phyloP scores from a whole-genome alignment of 768 basidiomycete species.

The Boletus insuetus region DNA sequence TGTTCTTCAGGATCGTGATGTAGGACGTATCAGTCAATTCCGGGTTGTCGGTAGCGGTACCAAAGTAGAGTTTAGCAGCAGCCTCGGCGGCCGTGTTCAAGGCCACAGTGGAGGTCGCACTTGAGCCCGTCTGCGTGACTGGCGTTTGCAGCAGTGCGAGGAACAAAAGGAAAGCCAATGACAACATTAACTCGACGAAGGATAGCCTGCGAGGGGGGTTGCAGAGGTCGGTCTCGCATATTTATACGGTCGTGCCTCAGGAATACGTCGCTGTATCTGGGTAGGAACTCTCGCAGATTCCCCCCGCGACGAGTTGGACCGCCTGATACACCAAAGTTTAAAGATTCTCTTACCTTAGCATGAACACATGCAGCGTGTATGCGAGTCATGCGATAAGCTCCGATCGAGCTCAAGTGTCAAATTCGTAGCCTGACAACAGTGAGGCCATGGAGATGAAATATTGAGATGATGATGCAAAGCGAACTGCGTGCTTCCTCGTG shows the following conservation, averaged over 20 bases:
- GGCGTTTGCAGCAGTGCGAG: constrained; percentile 2
- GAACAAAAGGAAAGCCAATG: constrained; percentile 2
- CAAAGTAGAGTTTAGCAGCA: constrained; percentile 46
- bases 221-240: not conserved
- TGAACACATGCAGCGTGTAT: too few relatives aligned
- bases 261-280: not conserved
- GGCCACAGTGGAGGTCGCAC: not conserved
- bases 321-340: too few relatives aligned
- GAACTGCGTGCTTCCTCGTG: too few relatives aligned
- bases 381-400: too few relatives aligned
- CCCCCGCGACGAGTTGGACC: not conserved
- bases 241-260: constrained; percentile 1
- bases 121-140: not conserved
- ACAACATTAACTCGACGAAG: not conserved
- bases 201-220: not conserved
- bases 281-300: not conserved
- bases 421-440: too few relatives aligned
- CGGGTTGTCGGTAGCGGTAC: constrained; percentile 46
- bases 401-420: too few relatives aligned
- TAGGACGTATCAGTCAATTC: constrained; percentile 38
- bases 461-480: too few relatives aligned
- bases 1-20: constrained; percentile 3
- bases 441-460: too few relatives aligned
- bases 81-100: constrained; percentile 38
- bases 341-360: too few relatives aligned